These are phyloP conservation scores for Yarrowia keelungensis DNA, from an alignment of 805 yeast species.

Conservation along the genomic window DNA sequence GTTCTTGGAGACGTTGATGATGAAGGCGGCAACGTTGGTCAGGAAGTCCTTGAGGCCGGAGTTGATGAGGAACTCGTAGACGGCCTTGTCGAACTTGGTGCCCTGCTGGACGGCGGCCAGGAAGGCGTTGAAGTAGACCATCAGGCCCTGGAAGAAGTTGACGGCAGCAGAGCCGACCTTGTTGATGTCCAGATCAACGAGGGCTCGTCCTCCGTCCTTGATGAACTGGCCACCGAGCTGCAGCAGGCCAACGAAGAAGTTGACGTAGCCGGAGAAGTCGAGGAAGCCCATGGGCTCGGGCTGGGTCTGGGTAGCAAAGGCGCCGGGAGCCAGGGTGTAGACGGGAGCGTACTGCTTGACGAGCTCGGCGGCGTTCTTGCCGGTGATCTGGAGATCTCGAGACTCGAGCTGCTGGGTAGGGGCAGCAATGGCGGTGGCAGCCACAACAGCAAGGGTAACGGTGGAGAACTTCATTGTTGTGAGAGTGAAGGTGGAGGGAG, in stretches of 20 bases:
- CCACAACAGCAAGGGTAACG: slow-evolving; percentile 20
- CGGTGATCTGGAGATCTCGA: slow-evolving; percentile 33
- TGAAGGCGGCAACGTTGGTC: slow-evolving; percentile 30
- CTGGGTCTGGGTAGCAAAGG: slow-evolving; percentile 25
- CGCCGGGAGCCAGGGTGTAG: slow-evolving; percentile 35
- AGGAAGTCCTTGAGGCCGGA: slow-evolving; percentile 35
- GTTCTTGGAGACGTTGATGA: slow-evolving; percentile 33
- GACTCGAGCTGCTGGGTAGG: slow-evolving; percentile 12
- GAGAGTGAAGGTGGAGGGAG: slow-evolving; percentile 3
- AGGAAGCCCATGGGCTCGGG: slow-evolving; percentile 35
- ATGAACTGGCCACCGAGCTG: slow-evolving; percentile 37
- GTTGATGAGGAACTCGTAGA: slow-evolving; percentile 38
- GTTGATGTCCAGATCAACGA: slow-evolving; percentile 32
- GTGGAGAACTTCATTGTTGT: slow-evolving; percentile 26
- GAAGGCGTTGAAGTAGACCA: slow-evolving; percentile 38
- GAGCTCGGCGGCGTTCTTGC: slow-evolving; percentile 21
- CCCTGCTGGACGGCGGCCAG: slow-evolving; percentile 33
- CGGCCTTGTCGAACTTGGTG: slow-evolving; percentile 38
- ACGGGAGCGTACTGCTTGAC: slow-evolving; percentile 38
- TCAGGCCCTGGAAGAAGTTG: slow-evolving; percentile 38
- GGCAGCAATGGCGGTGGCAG: slow-evolving; percentile 26
- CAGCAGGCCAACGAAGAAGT: slow-evolving; percentile 34
- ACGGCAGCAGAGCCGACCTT: slow-evolving; percentile 26
- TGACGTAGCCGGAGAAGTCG: slow-evolving; percentile 37
- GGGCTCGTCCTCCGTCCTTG: slow-evolving; percentile 37